These are phyloP conservation scores for Limnomonas spitsbergensis DNA, from an alignment of 139 green algal species.

Conservation along the genomic window DNA sequence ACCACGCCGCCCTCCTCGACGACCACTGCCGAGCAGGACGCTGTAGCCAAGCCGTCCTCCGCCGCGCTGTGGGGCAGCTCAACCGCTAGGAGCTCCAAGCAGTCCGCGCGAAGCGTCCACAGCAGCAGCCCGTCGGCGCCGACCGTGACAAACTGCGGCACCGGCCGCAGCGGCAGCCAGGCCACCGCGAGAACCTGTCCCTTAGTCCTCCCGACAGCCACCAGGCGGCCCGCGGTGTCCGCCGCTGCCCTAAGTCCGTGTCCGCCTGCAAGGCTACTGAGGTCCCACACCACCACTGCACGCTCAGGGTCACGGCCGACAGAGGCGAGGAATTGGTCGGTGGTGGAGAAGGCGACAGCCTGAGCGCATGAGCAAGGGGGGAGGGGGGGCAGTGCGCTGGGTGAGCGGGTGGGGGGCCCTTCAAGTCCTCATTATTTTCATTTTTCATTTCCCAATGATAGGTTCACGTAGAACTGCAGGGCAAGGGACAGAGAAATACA, in stretches of 20 bases:
- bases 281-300: conserved; percentile 55
- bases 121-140: conserved; percentile 41
- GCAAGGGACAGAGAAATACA: too few relatives aligned
- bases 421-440: too few relatives aligned
- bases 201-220: conserved; percentile 35
- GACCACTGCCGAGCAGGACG: neutral
- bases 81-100: neutral
- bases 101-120: conserved; percentile 45
- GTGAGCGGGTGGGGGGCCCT: too few relatives aligned
- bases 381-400: too few relatives aligned
- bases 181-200: conserved; percentile 11
- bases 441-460: too few relatives aligned
- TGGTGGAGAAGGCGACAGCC: conserved; percentile 47
- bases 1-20: neutral
- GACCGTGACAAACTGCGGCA: conserved; percentile 42
- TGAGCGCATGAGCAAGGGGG: conserved; percentile 18
- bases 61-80: neutral
- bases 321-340: conserved; percentile 42
- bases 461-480: too few relatives aligned
- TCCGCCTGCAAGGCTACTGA: neutral
- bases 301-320: conserved; percentile 40
- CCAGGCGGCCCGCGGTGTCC: neutral
- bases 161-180: conserved; percentile 39
- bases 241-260: too few relatives aligned
- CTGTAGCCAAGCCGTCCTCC: neutral